These are phyloP conservation scores for Suhomyces maxii DNA, from an alignment of 1,139 yeast genomes.

Conservation along the genomic window DNA sequence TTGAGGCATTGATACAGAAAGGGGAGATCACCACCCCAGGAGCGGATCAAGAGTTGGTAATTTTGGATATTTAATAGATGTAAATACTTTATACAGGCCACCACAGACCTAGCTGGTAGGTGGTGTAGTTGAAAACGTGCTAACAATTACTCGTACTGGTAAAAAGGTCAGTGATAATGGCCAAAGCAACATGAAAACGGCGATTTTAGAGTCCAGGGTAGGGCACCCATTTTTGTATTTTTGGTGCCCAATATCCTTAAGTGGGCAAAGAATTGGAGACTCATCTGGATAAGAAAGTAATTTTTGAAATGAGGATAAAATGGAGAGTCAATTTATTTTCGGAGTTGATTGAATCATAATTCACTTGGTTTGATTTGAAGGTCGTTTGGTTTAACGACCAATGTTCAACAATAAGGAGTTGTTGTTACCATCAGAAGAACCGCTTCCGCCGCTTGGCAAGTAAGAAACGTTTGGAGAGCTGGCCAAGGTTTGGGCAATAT, in stretches of 20 bases:
- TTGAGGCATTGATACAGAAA: conserved; percentile 60
- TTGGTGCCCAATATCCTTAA: too few relatives aligned
- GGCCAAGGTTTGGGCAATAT: conserved; percentile 87
- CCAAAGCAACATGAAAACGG: too few relatives aligned
- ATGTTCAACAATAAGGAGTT: conserved; percentile 42
- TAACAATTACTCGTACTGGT: background rate
- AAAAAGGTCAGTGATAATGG: background rate
- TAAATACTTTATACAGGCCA: conserved; percentile 6
- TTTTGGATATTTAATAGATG: conserved; percentile 33
- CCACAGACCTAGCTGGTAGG: too few relatives aligned
- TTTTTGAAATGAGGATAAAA: too few relatives aligned
- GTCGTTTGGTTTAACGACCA: conserved; percentile 26
- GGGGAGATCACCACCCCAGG: conserved; percentile 55
- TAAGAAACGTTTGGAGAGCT: conserved; percentile 86
- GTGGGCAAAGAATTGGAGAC: too few relatives aligned
- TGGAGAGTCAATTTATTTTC: too few relatives aligned
- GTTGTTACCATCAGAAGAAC: conserved; percentile 28
- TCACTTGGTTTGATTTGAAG: too few relatives aligned
- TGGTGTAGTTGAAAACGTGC: background rate
- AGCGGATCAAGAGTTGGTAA: conserved; percentile 48
- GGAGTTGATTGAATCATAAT: too few relatives aligned
- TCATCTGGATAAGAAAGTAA: too few relatives aligned
- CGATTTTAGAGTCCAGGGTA: too few relatives aligned
- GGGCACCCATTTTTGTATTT: too few relatives aligned
- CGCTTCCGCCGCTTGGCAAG: conserved; percentile 60